These are phyloP conservation scores for Chytriomyces confervae DNA, from an alignment of 192 early-diverging fungal genomes.

Conservation along the genomic window DNA sequence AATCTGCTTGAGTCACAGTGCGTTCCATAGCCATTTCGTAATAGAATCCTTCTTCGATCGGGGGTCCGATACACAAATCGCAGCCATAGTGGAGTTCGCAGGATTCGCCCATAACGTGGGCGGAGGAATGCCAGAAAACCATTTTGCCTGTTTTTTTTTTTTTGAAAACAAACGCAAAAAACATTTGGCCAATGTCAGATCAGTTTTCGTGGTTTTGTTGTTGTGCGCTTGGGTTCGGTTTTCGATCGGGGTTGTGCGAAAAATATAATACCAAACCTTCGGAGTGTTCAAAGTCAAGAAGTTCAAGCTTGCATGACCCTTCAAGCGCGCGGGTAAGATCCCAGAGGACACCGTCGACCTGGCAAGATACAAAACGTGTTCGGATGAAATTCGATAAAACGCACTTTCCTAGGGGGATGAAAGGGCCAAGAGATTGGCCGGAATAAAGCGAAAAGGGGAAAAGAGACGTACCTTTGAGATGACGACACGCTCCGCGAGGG, in stretches of 20 bases:
- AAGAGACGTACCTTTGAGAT: conserved; percentile 75
- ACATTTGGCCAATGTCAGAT: background rate
- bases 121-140: conserved; percentile 98
- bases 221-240: background rate
- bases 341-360: conserved; percentile 79
- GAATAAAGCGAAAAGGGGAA: no score
- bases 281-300: conserved; percentile 91
- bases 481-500: conserved; percentile 84
- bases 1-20: conserved; percentile 80
- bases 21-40: conserved; percentile 92
- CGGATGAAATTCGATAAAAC: background rate
- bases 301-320: conserved; percentile 74
- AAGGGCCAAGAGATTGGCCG: no score
- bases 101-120: conserved; percentile 95
- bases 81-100: conserved; percentile 97
- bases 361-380: no score
- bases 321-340: conserved; percentile 90
- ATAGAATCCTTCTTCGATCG: conserved; percentile 92
- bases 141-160: conserved; percentile 55
- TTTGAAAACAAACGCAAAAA: background rate
- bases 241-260: background rate
- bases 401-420: background rate
- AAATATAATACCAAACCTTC: conserved; percentile 63
- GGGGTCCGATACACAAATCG: conserved; percentile 95
- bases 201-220: background rate